Conservation (phyloP, 805 yeast species). For the Lachancea sp. region DNA sequence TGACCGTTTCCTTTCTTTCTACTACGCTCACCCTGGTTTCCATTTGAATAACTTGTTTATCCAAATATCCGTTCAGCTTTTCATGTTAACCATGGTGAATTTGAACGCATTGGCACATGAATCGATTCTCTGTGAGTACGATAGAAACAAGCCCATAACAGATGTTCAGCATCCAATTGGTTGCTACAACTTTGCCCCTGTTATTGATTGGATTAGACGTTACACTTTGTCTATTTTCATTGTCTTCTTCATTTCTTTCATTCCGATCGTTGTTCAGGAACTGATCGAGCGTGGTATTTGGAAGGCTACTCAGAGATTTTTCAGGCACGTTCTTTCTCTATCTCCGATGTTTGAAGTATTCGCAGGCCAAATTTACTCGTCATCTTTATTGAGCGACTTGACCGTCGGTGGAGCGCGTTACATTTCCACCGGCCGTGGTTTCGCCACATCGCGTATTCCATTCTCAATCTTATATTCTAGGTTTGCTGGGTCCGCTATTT, state of each 20-base stretch:
- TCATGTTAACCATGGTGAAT: constrained; percentile 63
- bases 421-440: constrained; percentile 82
- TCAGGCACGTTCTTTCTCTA: constrained; percentile 60
- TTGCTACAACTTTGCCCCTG: constrained; percentile 68
- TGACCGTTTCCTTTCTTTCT: constrained; percentile 75
- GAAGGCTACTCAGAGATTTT: constrained; percentile 64
- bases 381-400: constrained; percentile 63
- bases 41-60: constrained; percentile 76
- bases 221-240: constrained; percentile 74
- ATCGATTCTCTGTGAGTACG: constrained; percentile 59
- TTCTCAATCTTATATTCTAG: constrained; percentile 68
- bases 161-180: constrained; percentile 62
- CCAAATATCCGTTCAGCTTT: constrained; percentile 66
- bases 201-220: constrained; percentile 76
- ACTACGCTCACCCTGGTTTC: constrained; percentile 84
- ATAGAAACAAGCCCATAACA: constrained; percentile 59
- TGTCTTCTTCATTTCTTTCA: constrained; percentile 72
- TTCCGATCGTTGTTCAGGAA: constrained; percentile 75
- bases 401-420: constrained; percentile 83
- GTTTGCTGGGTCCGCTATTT: constrained; percentile 76
- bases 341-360: constrained; percentile 82
- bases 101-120: constrained; percentile 70
- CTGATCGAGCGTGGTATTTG: constrained; percentile 75
- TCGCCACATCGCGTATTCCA: constrained; percentile 74
- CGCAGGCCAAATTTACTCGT: constrained; percentile 72